A percentile compares a stretch with the other conserved stretches of the same genome.
Conservation (phyloP, 129 eudicot genomes). For the Artemisia tridentata region DNA sequence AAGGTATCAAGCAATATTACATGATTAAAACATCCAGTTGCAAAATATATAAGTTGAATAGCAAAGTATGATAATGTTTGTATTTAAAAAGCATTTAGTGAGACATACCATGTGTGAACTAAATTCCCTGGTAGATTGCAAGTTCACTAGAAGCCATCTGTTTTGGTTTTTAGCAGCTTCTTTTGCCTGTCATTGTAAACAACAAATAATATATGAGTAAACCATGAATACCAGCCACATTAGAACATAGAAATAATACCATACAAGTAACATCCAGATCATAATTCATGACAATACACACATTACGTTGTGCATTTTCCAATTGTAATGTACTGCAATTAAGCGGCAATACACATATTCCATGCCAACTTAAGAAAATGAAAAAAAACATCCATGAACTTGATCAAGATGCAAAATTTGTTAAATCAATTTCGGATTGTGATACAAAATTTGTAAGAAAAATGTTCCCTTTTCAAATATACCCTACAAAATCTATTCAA, state of each 20-base stretch:
- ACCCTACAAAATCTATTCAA: neutral
- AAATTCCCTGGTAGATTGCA: slow-evolving; percentile 92
- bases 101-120: slow-evolving; percentile 91
- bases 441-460: neutral
- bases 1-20: slow-evolving; percentile 12
- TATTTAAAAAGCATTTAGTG: too few relatives aligned
- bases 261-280: neutral
- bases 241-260: neutral
- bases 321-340: neutral
- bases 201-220: neutral
- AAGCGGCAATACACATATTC: neutral
- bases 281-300: neutral
- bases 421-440: neutral
- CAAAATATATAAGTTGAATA: slow-evolving; percentile 1
- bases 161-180: slow-evolving; percentile 74
- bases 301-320: neutral
- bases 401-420: neutral
- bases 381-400: too few relatives aligned
- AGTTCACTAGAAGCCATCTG: slow-evolving; percentile 82
- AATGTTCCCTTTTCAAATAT: neutral
- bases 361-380: neutral
- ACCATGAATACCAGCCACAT: slow-evolving; percentile 1
- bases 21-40: neutral
- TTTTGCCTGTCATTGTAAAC: slow-evolving; percentile 57
- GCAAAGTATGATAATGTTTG: neutral